Conservation (phyloP, 768 basidiomycete species). For the Leccinellum albellum region DNA sequence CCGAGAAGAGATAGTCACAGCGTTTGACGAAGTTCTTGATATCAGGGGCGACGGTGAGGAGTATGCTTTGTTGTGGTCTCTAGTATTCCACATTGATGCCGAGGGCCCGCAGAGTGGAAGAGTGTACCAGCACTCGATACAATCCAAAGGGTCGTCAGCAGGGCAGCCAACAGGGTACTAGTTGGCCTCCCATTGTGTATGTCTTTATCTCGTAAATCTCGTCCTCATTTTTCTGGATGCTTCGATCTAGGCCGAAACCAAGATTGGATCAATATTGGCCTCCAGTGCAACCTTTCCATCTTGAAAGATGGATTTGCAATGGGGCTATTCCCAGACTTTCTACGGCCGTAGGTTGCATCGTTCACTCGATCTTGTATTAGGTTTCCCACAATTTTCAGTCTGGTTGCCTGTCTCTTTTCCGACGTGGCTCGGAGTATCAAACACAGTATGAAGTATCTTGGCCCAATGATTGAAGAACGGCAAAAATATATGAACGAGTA, state of each 20-base stretch:
- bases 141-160: slow-evolving; percentile 35
- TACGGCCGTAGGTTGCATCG: neutral
- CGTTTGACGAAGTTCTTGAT: slow-evolving; percentile 38
- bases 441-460: neutral
- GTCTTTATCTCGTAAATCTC: neutral
- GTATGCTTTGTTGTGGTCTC: neutral
- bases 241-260: neutral
- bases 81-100: neutral
- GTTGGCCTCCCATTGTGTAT: neutral
- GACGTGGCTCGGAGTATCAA: neutral
- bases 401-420: neutral
- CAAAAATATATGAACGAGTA: neutral
- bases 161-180: slow-evolving; percentile 15
- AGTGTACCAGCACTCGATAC: slow-evolving; percentile 23
- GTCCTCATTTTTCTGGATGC: neutral
- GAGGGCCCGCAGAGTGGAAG: slow-evolving; percentile 37
- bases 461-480: neutral
- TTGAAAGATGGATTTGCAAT: neutral
- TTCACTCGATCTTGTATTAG: neutral
- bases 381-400: neutral
- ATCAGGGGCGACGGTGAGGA: slow-evolving; percentile 8
- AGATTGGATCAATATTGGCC: neutral
- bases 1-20: slow-evolving; percentile 39
- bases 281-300: neutral
- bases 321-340: neutral